Evolutionary conservation across 805 yeast species (phyloP), one percentile per base, ranked within the genome.

Genomic region (Tanozyma kutaoensis): DNA sequence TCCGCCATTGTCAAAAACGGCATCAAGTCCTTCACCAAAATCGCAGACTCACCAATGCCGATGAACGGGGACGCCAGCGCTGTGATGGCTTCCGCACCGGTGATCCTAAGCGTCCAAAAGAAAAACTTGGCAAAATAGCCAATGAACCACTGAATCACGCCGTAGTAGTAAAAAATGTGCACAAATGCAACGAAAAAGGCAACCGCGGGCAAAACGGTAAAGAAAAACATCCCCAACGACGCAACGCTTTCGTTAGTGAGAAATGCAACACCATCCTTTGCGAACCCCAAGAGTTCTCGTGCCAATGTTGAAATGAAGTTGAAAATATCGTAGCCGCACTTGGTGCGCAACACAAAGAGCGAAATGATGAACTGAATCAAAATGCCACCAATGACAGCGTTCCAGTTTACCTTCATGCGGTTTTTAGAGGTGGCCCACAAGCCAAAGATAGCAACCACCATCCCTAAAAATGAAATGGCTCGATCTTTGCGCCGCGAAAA

Each of bases 61-160:
- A 72, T 58, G 46, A 72, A 72, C 5, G 79, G 79, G 15, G 77
- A 65, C 1, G 77, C 77, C 24, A 77, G 75, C 4, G 76, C 75
- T 16, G 71, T 72, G 25, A 71, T 66, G 15, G 76, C 69, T 43
- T 72, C 79, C 28, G 77, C 75, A 38, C 79, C 79, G 16, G 72
- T 61, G 14, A 69, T 65, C 31, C 59, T 51, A 57, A 70, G 59
- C 20, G 69, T 45, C 76, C 76, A 72, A 55, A 63, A 69, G 55
- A 72, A 70, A 37, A 71, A 62, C 39, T 49, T 47, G 12, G 76
- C 70, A 36, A 68, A 67, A 45, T 72, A 72, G 23, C 59, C 58
- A 29, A 72, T 61, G 24, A 51, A 52, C 77, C 78, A 72, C 43
- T 72, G 79, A 29, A 72, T 54, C 19, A 64, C 51, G 9, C 77